Evolutionary conservation across 805 yeast genomes (phyloP).

Genomic region (Candida krabiensis): DNA sequence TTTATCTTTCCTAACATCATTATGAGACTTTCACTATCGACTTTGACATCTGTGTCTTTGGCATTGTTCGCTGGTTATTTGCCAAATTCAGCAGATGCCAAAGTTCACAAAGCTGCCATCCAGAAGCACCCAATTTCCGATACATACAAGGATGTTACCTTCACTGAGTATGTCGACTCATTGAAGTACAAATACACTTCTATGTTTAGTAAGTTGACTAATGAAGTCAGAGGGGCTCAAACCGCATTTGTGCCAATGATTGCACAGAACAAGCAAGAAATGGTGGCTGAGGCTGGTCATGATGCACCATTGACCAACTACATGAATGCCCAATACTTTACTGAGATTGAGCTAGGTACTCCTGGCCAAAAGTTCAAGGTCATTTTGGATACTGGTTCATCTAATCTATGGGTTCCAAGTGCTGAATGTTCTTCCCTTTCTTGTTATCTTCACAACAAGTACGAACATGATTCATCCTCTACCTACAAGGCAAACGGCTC

Average conservation of each 20-base stretch:
- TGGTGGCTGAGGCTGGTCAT: constrained; percentile 40
- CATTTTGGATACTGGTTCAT: constrained; percentile 92
- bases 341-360: constrained; percentile 88
- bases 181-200: constrained; percentile 49
- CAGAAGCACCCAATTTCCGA: constrained; percentile 48
- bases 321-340: constrained; percentile 92
- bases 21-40: constrained; percentile 34
- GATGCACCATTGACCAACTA: constrained; percentile 89
- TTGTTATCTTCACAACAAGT: constrained; percentile 90
- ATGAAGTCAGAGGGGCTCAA: constrained; percentile 20
- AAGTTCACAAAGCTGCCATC: constrained; percentile 46
- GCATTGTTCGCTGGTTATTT: constrained; percentile 28
- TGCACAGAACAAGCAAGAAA: constrained; percentile 10
- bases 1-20: too few species aligned
- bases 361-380: constrained; percentile 95
- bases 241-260: constrained; percentile 46
- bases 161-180: constrained; percentile 47
- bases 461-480: constrained; percentile 79
- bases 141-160: constrained; percentile 43
- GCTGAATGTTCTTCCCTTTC: constrained; percentile 89
- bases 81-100: constrained; percentile 38
- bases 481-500: constrained; percentile 86
- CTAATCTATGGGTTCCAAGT: constrained; percentile 96
- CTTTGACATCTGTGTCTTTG: constrained; percentile 45
- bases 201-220: constrained; percentile 34